These are phyloP conservation scores for Hypoxylon sp. DNA, from an alignment of 2,329 filamentous ascomycete species.

Conservation along the genomic window DNA sequence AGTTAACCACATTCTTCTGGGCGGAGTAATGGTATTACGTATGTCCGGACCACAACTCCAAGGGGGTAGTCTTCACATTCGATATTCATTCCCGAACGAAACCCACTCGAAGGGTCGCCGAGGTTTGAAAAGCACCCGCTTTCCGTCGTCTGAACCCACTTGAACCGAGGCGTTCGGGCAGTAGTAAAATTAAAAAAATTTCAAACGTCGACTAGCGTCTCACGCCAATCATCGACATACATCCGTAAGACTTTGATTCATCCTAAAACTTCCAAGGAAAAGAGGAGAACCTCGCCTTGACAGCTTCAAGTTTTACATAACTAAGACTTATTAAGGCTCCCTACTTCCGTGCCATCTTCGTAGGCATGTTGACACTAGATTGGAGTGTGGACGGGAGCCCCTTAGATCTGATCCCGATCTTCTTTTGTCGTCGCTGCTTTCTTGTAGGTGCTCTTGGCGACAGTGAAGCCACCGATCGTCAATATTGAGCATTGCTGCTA, in stretches of 20 bases:
- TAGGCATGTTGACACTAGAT: slow-evolving; percentile 4
- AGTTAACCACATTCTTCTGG: slow-evolving; percentile 10
- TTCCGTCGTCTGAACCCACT: slow-evolving; percentile 23
- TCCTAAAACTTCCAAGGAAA: slow-evolving; percentile 3
- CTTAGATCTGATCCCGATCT: background rate
- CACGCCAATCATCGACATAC: slow-evolving; percentile 10
- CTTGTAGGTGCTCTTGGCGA: background rate
- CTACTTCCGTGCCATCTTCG: slow-evolving; percentile 13
- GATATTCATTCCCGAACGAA: slow-evolving; percentile 25
- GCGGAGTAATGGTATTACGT: slow-evolving; percentile 32
- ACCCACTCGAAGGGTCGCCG: slow-evolving; percentile 11
- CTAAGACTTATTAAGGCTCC: slow-evolving; percentile 2
- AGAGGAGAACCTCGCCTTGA: background rate
- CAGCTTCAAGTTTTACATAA: slow-evolving; percentile 5
- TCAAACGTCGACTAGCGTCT: slow-evolving; percentile 16
- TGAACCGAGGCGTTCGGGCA: slow-evolving; percentile 25
- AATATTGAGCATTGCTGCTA: background rate
- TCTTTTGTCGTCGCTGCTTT: background rate
- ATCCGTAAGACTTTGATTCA: slow-evolving; percentile 11
- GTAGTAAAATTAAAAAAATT: slow-evolving; percentile 19
- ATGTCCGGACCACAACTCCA: slow-evolving; percentile 9
- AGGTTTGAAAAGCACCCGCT: slow-evolving; percentile 22
- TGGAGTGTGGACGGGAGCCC: background rate
- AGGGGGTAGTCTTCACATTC: slow-evolving; percentile 3
- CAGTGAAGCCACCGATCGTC: slow-evolving; percentile 14